Evolutionary conservation across 768 basidiomycete species (phyloP).

Genomic region (Crepidotus variabilis): DNA sequence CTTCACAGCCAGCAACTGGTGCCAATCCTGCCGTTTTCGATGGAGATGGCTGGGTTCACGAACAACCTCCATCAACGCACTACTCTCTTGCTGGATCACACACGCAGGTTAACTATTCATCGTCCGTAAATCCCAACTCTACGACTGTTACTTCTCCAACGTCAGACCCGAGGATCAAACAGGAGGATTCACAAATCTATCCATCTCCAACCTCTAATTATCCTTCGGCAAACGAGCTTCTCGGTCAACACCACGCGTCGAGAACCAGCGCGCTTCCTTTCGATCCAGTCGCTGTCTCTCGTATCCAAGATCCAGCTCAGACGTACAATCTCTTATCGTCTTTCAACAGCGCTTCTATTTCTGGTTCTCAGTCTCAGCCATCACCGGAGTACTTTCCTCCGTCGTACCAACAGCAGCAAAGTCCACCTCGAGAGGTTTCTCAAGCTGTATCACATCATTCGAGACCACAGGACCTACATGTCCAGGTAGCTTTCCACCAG

Average conservation of each 20-base stretch:
- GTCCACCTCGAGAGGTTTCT: slow-evolving; percentile 7
- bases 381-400: background rate
- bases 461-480: slow-evolving; percentile 5
- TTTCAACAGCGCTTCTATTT: background rate
- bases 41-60: background rate
- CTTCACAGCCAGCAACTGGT: background rate
- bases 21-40: background rate
- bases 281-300: slow-evolving; percentile 5
- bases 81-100: background rate
- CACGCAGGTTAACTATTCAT: background rate
- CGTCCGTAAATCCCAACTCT: background rate
- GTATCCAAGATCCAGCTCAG: slow-evolving; percentile 10
- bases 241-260: slow-evolving; percentile 5
- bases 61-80: background rate
- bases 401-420: background rate
- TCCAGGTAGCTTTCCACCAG: slow-evolving; percentile 10
- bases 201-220: slow-evolving; percentile 9
- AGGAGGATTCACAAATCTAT: slow-evolving; percentile 18
- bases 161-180: slow-evolving; percentile 20
- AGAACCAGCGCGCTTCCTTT: slow-evolving; percentile 8
- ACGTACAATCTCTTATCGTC: background rate
- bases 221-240: slow-evolving; percentile 6
- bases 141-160: slow-evolving; percentile 1
- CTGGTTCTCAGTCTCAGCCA: background rate
- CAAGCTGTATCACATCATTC: slow-evolving; percentile 5